Percentiles rank a stretch among this genome's conserved stretches.
Conservation (phyloP, 2,329 filamentous ascomycete species). For the Nigrograna mackinnonii region DNA sequence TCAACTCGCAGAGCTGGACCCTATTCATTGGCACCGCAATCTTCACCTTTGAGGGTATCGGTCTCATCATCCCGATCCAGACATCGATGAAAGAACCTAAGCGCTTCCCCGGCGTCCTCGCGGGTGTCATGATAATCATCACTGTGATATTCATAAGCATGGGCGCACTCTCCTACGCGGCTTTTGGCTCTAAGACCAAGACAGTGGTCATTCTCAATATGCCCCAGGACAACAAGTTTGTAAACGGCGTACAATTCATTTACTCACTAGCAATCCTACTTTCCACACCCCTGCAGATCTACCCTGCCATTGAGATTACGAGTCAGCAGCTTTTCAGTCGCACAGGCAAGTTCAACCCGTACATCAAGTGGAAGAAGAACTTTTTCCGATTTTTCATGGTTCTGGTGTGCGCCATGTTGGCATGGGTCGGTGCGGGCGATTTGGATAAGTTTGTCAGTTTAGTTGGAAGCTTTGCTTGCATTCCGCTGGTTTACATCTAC, state of each 20-base stretch:
- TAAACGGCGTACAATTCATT: constrained; percentile 94
- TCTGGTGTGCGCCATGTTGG: constrained; percentile 80
- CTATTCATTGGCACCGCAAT: constrained; percentile 98
- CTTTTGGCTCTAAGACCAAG: constrained; percentile 92
- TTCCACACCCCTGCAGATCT: constrained; percentile 93
- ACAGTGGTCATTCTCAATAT: constrained; percentile 96
- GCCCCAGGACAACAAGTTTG: constrained; percentile 91
- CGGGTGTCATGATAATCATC: constrained; percentile 92
- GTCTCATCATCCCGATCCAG: constrained; percentile 96
- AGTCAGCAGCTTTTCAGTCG: constrained; percentile 92
- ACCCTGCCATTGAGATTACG: constrained; percentile 95
- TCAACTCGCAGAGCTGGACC: constrained; percentile 92
- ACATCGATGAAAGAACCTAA: constrained; percentile 91
- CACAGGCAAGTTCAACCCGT: constrained; percentile 96
- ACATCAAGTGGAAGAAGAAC: constrained; percentile 99
- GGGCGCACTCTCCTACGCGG: constrained; percentile 92
- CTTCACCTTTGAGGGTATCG: constrained; percentile 98
- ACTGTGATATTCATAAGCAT: constrained; percentile 88
- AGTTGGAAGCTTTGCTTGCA: constrained; percentile 96
- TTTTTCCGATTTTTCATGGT: constrained; percentile 93
- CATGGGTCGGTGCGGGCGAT: constrained; percentile 90
- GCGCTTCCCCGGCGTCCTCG: constrained; percentile 89
- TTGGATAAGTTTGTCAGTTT: constrained; percentile 97
- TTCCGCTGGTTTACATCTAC: constrained; percentile 96
- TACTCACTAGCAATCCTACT: constrained; percentile 98